Evolutionary conservation across 2,329 filamentous ascomycete genomes (phyloP).

Genomic region (Alternaria dauci): DNA sequence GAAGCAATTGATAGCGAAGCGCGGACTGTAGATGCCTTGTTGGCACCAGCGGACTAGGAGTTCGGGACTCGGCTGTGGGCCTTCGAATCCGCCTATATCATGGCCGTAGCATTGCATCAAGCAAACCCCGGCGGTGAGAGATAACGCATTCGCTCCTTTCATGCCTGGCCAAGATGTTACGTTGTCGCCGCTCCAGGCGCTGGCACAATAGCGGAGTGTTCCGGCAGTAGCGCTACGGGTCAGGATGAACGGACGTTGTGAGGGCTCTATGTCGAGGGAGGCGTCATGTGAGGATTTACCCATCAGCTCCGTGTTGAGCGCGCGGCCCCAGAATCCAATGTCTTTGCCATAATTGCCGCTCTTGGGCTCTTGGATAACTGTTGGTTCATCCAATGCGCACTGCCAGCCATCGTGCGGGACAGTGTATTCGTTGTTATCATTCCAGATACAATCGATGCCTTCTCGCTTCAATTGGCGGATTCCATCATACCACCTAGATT

Average conservation of each 20-base stretch:
- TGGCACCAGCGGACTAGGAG: slow-evolving; percentile 78
- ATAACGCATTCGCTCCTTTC: slow-evolving; percentile 74
- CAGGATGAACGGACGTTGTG: slow-evolving; percentile 71
- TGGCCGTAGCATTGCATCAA: slow-evolving; percentile 75
- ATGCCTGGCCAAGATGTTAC: slow-evolving; percentile 77
- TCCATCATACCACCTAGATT: slow-evolving; percentile 70
- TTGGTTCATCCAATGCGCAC: slow-evolving; percentile 62
- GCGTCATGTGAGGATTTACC: slow-evolving; percentile 75
- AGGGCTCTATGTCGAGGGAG: slow-evolving; percentile 65
- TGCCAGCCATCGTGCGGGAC: slow-evolving; percentile 72
- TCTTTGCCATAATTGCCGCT: slow-evolving; percentile 54
- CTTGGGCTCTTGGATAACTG: slow-evolving; percentile 37
- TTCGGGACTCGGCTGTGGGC: slow-evolving; percentile 74
- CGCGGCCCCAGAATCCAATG: slow-evolving; percentile 74
- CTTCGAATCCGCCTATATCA: slow-evolving; percentile 79
- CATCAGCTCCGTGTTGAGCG: slow-evolving; percentile 74
- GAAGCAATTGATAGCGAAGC: slow-evolving; percentile 81
- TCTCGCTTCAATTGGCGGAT: slow-evolving; percentile 67
- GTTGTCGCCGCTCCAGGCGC: slow-evolving; percentile 79
- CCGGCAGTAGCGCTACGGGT: slow-evolving; percentile 74
- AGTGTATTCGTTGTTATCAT: slow-evolving; percentile 80
- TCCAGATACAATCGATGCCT: slow-evolving; percentile 79
- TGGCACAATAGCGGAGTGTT: slow-evolving; percentile 74
- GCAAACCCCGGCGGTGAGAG: slow-evolving; percentile 72
- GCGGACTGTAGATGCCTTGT: slow-evolving; percentile 72